Evolutionary conservation across 1,139 yeast species (phyloP), one percentile per base, ranked within the genome.

Genomic region (Candida mesenterica): DNA sequence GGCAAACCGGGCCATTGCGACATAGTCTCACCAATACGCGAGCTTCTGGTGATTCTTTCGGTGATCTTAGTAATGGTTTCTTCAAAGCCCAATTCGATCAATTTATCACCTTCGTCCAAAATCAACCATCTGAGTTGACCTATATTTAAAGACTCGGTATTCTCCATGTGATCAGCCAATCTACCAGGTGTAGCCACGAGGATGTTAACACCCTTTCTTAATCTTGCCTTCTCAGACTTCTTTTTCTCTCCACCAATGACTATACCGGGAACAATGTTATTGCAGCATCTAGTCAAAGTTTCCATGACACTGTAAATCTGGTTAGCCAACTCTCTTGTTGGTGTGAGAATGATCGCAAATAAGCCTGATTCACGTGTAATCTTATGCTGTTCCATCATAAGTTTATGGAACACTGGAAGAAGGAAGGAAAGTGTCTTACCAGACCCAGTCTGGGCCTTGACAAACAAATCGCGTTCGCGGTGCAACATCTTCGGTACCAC

Each of bases 201-300:
- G 28, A 89, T 77, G 54, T 89, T 89, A 27, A 87, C 90, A 38
- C 97, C 97, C 55, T 88, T 88, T 48, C 97, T 72, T 26, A 89
- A 65, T 49, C 97, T 67, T 3, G 96, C 96, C 68, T 89, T 89
- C 59, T 89, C 97, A 2, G 92, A 75, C 54, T 89, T 90, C 56
- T 88, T 88, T 72, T 88, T 87, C 55, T 89, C 97, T 33, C 97
- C 97, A 47, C 97, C 97, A 59, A 89, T 87, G 15, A 89, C 94
- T 24, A 89, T 79, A 26, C 97, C 96, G 0, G 97, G 96, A 4
- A 89, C 96, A 27, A 89, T 71, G 57, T 82, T 76, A 52, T 84
- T 92, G 55, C 90, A 82, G 50, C 92, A 79, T 36, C 84, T 73
- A 24, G 79, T 66, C 18, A 90, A 59, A 1, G 77, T 71, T 48